Evolutionary conservation across 495 filamentous ascomycete genomes (phyloP).

Genomic region (Xylaria longipes): DNA sequence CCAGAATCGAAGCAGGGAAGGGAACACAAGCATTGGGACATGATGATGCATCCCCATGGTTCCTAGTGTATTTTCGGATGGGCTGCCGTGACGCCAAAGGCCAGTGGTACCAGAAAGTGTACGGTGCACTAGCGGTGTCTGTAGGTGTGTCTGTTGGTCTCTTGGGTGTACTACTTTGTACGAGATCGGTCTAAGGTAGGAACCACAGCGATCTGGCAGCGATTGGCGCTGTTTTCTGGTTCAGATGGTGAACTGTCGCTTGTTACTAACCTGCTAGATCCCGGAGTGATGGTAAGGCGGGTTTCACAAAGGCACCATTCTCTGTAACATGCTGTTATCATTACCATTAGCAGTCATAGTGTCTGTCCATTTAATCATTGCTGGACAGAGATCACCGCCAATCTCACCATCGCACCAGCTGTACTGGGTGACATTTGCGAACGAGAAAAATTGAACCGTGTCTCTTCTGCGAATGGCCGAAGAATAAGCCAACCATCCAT

Average conservation of each 20-base stretch:
- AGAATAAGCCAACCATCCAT: neutral
- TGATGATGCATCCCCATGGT: constrained; percentile 6
- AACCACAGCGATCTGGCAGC: constrained; percentile 26
- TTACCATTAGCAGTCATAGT: neutral
- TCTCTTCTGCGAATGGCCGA: constrained; percentile 3
- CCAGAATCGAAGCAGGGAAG: neutral
- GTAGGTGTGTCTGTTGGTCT: constrained; percentile 9
- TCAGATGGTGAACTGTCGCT: constrained; percentile 15
- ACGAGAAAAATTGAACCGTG: neutral
- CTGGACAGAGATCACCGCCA: neutral
- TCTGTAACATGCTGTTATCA: constrained; percentile 5
- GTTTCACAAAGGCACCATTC: constrained; percentile 15
- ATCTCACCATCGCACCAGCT: neutral
- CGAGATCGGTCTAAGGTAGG: constrained; percentile 29
- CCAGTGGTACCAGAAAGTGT: constrained; percentile 12
- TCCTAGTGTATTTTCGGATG: constrained; percentile 12
- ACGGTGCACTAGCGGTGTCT: constrained; percentile 23
- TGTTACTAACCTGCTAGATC: constrained; percentile 24
- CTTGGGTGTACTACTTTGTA: constrained; percentile 14
- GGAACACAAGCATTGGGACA: constrained; percentile 11
- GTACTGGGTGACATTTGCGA: constrained; percentile 1
- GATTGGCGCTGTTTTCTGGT: constrained; percentile 13
- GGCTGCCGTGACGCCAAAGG: constrained; percentile 20
- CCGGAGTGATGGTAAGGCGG: constrained; percentile 11
- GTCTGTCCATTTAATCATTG: neutral